These are phyloP conservation scores for Amphibolis antarctica DNA, from an alignment of 106 monocot genomes.

Conservation along the genomic window DNA sequence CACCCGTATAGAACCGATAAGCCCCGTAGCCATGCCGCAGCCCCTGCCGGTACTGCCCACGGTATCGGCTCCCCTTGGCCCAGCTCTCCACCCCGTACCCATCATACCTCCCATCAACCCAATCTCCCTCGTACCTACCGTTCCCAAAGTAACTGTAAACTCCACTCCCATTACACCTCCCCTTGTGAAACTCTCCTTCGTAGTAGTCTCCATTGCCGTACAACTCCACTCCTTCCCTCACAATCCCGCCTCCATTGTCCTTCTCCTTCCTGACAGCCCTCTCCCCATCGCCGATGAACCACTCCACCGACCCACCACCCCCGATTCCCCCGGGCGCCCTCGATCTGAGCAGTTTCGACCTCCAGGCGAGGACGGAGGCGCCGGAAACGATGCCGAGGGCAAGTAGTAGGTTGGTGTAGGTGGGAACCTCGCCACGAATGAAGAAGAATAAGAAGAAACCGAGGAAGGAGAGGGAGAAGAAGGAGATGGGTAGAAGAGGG, in stretches of 20 bases:
- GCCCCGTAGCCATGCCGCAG: slow-evolving; percentile 38
- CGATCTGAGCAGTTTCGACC: background rate
- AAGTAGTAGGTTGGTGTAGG: slow-evolving; percentile 4
- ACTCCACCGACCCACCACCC: slow-evolving; percentile 24
- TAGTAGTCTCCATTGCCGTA: slow-evolving; percentile 44
- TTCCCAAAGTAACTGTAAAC: slow-evolving; percentile 28
- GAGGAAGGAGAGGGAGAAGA: background rate
- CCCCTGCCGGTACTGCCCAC: slow-evolving; percentile 34
- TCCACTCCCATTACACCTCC: slow-evolving; percentile 37
- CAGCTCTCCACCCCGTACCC: slow-evolving; percentile 49
- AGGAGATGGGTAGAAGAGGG: slow-evolving; percentile 1
- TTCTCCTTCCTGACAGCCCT: slow-evolving; percentile 12
- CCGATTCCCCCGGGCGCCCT: background rate
- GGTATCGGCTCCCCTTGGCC: slow-evolving; percentile 37
- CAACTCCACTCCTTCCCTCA: slow-evolving; percentile 37
- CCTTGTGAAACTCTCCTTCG: slow-evolving; percentile 38
- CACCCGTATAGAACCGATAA: slow-evolving; percentile 41
- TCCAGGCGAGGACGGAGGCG: slow-evolving; percentile 2
- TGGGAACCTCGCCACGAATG: background rate
- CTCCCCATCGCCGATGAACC: slow-evolving; percentile 47
- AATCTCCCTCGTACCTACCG: slow-evolving; percentile 54
- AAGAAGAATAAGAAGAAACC: slow-evolving; percentile 7
- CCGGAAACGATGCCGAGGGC: slow-evolving; percentile 15
- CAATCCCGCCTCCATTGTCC: slow-evolving; percentile 7
- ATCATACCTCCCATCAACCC: slow-evolving; percentile 45